Conservation (phyloP, 345 rosid genomes). For the Camelina sativa region DNA sequence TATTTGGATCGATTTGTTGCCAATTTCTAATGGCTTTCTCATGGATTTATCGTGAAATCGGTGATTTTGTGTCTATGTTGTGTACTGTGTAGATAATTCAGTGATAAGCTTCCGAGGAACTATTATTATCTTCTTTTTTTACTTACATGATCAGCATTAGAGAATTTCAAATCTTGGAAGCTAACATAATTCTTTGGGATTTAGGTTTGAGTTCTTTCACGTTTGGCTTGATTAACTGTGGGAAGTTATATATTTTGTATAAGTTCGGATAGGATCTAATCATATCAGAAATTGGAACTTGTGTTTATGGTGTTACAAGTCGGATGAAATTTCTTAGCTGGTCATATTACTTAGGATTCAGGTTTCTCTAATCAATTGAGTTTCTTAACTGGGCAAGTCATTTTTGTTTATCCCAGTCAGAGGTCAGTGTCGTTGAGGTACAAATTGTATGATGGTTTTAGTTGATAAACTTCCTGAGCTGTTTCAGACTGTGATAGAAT, state of each 20-base stretch:
- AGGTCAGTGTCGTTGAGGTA: neutral
- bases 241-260: neutral
- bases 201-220: neutral
- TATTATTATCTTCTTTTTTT: too few species aligned
- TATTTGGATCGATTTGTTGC: neutral
- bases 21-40: neutral
- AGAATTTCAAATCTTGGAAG: neutral
- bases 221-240: neutral
- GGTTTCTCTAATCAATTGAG: neutral
- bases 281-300: neutral
- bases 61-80: neutral
- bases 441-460: neutral
- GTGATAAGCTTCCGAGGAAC: neutral
- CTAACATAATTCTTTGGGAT: conserved; percentile 2
- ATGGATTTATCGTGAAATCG: neutral
- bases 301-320: conserved; percentile 10
- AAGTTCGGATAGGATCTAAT: neutral
- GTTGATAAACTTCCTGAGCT: neutral
- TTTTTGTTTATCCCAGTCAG: neutral
- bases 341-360: neutral
- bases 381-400: neutral
- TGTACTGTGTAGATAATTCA: neutral
- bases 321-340: neutral
- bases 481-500: neutral
- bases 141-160: neutral